Evolutionary conservation across 164 flowering plant species (phyloP), one percentile per base, ranked within the genome.

Genomic region (Annona squamosa): DNA sequence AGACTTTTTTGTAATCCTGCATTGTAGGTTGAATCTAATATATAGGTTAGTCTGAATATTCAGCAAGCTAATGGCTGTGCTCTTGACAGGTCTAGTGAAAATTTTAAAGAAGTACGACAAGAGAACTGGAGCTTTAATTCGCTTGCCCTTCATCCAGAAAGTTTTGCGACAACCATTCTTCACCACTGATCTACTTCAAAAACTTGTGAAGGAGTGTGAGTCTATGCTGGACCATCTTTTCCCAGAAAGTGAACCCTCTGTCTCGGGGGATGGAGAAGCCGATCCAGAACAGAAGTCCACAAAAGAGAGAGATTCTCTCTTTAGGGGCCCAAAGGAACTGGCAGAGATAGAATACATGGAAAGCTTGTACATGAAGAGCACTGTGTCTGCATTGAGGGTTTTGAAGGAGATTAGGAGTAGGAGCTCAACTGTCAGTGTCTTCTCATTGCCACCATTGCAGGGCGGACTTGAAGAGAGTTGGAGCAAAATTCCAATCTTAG

Each of bases 91-190:
- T 44, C 74, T 92, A 71, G 93, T 84, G n/a, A 92, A 92, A 73
- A 92, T 92, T 63, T 84, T 90, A 18, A 92, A 92, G 83, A 90
- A 90, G 73, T 92, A 90, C 45, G 95, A 92, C 78, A 92, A 89
- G 75, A 77, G 92, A 72, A 92, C 90, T 17, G 96, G 97, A 7
- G 88, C 87, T 66, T 86, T 89, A 45, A 84, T 89, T 46, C 95
- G 94, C 26, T 66, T 85, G 79, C 95, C 94, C 69, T 92, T 89
- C 84, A 90, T 92, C 63, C 95, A 87, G 43, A 89, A 78, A 77
- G 92, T 92, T n/a, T 63, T 92, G 78, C 92, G 87, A 71, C 86
- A 92, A 76, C 97, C 97, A 0, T 92, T 92, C 84, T 89, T 86
- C 81, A 87, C 85, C 48, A 90, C 91, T 0, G 93, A 92, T 73